These are phyloP conservation scores for Solanum gracilifrons DNA, from an alignment of 257 asterid species.

Conservation along the genomic window DNA sequence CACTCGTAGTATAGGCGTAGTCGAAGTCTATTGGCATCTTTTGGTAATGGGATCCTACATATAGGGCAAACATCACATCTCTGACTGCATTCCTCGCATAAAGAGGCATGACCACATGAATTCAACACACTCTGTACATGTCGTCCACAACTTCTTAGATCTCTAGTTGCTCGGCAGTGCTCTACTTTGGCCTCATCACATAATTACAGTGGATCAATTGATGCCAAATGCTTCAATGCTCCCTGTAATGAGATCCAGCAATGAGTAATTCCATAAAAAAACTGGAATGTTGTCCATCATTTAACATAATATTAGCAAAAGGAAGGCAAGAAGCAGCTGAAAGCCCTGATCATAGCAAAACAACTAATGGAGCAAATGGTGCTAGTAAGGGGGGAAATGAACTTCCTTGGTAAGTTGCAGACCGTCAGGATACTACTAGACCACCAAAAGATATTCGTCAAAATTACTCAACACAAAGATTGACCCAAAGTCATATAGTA, in stretches of 20 bases:
- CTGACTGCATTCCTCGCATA: constrained; percentile 91
- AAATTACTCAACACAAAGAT: neutral
- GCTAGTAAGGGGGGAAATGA: neutral
- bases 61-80: constrained; percentile 90
- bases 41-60: constrained; percentile 56
- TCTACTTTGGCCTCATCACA: constrained; percentile 93
- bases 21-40: constrained; percentile 45
- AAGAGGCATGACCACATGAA: constrained; percentile 84
- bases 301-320: neutral
- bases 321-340: neutral
- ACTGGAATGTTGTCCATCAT: neutral
- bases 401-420: neutral
- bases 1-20: constrained; percentile 86
- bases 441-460: neutral
- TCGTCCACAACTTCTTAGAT: constrained; percentile 87
- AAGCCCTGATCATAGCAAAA: neutral
- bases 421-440: neutral
- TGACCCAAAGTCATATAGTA: neutral
- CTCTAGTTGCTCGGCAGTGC: constrained; percentile 91
- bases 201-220: constrained; percentile 71
- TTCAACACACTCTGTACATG: constrained; percentile 55
- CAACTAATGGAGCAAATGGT: neutral
- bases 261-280: neutral
- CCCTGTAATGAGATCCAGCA: constrained; percentile 29
- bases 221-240: constrained; percentile 69